Base-by-base conservation (phyloP, 495 filamentous ascomycete genomes). In the Penicillium dipodomyicola region DNA sequence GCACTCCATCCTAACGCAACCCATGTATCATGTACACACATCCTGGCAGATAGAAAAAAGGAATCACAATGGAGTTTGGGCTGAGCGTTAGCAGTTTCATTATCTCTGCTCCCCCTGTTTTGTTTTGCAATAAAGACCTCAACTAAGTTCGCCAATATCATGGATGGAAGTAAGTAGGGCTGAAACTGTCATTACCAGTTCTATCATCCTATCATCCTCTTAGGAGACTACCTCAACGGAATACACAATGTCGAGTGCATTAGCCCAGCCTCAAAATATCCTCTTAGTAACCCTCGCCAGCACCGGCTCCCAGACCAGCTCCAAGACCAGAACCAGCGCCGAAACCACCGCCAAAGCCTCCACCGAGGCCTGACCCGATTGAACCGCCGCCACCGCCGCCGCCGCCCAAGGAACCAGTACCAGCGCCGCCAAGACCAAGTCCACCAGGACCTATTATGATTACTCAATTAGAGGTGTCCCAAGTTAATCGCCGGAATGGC, bases 11-110 rank as follows among this genome's bases (percentile, higher is more conserved):
- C 30, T 65, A 45, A 48, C 49, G 51, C 51, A 60, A 54, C 45
- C 56, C 54, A 55, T 65, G 58, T 61, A 61, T 51, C 53, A 64
- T 66, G 51, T 55, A 57, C 44, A 55, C 45, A 14, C 49, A 60
- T 56, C 22, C 51, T 56, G 47, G n/a, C 49, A 59, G 58, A 59
- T 59, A 68, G 60, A 67, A 52, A 61, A 60, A 65, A n/a, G n/a
- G 60, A 57, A 58, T 56, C 32, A 29, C 47, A 52, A 61, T 55
- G 65, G 65, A 57, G 60, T 62, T 59, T 52, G 22, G 46, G 48
- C 40, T 30, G 41, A 54, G 52, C 52, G 52, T 52, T 52, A 43
- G n/a, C 25, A 40, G 9, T 52, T 42, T 32, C 14, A 22, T 22
- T 20, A 9, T 52, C 25, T 52, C 29, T 48, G 15, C 4, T 52